Evolutionary conservation across 106 monocot species (phyloP).

Genomic region (Chionographis japonica): DNA sequence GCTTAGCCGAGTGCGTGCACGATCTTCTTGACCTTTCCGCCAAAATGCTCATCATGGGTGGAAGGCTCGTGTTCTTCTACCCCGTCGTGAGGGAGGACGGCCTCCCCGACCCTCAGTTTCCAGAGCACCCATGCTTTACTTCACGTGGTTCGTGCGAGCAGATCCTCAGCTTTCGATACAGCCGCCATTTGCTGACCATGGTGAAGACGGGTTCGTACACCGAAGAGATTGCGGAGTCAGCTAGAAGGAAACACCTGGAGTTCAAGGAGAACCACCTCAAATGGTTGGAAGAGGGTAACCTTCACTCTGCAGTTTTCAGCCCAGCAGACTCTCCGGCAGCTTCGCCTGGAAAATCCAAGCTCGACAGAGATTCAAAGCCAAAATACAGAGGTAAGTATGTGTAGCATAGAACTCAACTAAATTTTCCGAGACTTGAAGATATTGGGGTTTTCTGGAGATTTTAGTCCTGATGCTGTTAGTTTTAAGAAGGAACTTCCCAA

Average conservation of each 20-base stretch:
- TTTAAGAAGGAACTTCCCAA: no score
- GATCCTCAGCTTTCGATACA: slow-evolving; percentile 81
- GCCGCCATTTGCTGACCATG: slow-evolving; percentile 86
- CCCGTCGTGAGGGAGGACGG: slow-evolving; percentile 83
- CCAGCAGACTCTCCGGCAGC: slow-evolving; percentile 26
- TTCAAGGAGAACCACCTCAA: slow-evolving; percentile 96
- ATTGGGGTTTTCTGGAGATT: no score
- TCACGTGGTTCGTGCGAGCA: slow-evolving; percentile 67
- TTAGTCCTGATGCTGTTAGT: no score
- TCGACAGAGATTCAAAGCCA: slow-evolving; percentile 78
- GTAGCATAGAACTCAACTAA: slow-evolving; percentile 7
- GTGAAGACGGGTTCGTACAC: slow-evolving; percentile 69
- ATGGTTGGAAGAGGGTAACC: slow-evolving; percentile 89
- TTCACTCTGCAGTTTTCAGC: slow-evolving; percentile 81
- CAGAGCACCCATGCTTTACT: slow-evolving; percentile 89
- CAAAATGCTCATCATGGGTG: slow-evolving; percentile 80
- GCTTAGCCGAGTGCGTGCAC: slow-evolving; percentile 80
- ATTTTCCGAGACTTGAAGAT: not conserved
- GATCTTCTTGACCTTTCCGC: slow-evolving; percentile 89
- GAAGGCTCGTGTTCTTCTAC: slow-evolving; percentile 86
- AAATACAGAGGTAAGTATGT: slow-evolving; percentile 98
- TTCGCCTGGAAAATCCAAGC: slow-evolving; percentile 22
- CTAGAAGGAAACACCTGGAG: slow-evolving; percentile 50
- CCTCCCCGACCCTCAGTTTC: slow-evolving; percentile 28
- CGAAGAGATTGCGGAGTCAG: slow-evolving; percentile 50